Conservation (phyloP, 169 alveolate species). For the Plasmodium vivax region DNA sequence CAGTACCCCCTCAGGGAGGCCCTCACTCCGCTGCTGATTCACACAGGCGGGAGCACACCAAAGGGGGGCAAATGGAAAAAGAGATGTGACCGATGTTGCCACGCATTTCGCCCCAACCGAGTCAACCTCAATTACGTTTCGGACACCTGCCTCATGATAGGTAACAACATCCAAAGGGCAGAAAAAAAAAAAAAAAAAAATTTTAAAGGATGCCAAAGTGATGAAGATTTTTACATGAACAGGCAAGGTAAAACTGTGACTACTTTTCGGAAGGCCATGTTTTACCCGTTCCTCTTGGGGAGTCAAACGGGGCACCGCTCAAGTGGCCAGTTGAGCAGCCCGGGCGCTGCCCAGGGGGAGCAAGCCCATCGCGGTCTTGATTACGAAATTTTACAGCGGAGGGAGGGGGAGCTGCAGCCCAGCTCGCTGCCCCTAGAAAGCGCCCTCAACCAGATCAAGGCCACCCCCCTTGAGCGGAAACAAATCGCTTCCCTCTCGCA, state of each 20-base stretch:
- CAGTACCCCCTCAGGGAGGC: constrained; percentile 16
- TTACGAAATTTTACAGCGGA: constrained; percentile 4
- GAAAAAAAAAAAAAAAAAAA: neutral
- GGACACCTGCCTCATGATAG: neutral
- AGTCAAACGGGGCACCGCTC: neutral
- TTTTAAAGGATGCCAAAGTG: neutral
- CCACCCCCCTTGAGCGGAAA: constrained; percentile 2
- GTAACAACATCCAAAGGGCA: neutral
- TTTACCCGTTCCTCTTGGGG: neutral
- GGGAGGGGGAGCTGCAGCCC: neutral
- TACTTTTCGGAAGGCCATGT: neutral
- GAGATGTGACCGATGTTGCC: neutral
- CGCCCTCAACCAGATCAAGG: neutral
- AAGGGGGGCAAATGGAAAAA: neutral
- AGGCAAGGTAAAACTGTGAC: neutral
- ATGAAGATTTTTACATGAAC: neutral
- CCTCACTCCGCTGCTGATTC: neutral
- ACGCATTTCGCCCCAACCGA: neutral
- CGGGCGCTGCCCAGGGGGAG: neutral
- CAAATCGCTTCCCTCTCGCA: neutral
- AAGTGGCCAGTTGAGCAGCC: neutral
- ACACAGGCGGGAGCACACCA: neutral
- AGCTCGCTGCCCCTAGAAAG: constrained; percentile 8
- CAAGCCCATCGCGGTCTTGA: neutral
- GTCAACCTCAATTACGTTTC: neutral